Base-by-base conservation (phyloP, 2,329 filamentous ascomycete species). In the Sarocladium brachiariae region DNA sequence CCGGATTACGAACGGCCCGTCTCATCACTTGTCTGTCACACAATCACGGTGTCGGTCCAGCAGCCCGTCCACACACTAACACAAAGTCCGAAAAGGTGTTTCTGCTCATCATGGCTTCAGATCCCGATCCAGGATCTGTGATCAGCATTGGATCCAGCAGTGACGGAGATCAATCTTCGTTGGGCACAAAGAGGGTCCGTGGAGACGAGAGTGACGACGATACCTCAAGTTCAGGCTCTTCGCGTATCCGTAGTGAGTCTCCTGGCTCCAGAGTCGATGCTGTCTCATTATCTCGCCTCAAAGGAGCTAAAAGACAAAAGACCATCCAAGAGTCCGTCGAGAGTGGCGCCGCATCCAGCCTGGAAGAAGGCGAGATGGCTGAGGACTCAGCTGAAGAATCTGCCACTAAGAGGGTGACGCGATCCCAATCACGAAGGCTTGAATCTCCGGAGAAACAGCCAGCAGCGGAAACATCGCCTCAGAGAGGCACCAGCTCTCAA, bases 331-430 rank as follows among this genome's bases (percentile, higher is more conserved):
- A 47, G 11, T 47, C 43, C 14, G 43, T 47, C 3, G 43, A 47
- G 21, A 23, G 14, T 31, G 19, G 43, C 33, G 39, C 27, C 37
- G 39, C 48, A 8, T 51, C 52, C 14, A 56, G 54, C 46, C 58
- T 59, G 16, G 65, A 70, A 50, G 66, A 68, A 51, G 65, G 65
- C 19, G 63, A 69, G 55, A 58, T 65, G 47, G 63, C 62, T 21
- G 61, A 64, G 34, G 56, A 52, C 49, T 14, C 5, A 13, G 25
- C 35, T 25, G 24, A 23, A 4, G 16, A 50, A 21, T 11, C 35
- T 10, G 10, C 33, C 14, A 31, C 43, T 7, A 19, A 23, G 5
- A 6, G 43, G 21, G 25, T 35, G 30, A 51, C 38, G 19, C 50
- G 25, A 24, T 41, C 39, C 34, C 35, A 34, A 21, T 35, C 46